phyloP scores from a whole-genome alignment of 495 filamentous ascomycete genomes.

The Penicillium macrosclerotiorum region DNA sequence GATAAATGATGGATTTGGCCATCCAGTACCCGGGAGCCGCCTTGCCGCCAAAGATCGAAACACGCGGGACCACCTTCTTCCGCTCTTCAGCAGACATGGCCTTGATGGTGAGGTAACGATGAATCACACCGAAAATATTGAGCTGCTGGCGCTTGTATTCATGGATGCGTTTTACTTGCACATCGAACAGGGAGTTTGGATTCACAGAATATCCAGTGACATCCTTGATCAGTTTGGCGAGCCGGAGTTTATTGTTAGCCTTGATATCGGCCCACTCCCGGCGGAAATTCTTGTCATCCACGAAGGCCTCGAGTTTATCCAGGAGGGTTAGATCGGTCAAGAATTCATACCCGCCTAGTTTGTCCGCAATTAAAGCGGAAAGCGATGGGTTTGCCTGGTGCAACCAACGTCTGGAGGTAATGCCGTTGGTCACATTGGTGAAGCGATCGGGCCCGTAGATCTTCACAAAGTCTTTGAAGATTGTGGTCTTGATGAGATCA shows the following conservation, averaged over 20 bases:
- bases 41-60: slow-evolving; percentile 97
- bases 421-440: slow-evolving; percentile 96
- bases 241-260: slow-evolving; percentile 70
- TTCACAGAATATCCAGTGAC: slow-evolving; percentile 78
- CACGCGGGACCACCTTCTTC: slow-evolving; percentile 86
- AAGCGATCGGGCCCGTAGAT: slow-evolving; percentile 96
- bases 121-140: slow-evolving; percentile 97
- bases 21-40: slow-evolving; percentile 99
- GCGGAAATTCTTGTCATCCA: slow-evolving; percentile 84
- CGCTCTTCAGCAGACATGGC: slow-evolving; percentile 75
- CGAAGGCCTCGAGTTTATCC: slow-evolving; percentile 74
- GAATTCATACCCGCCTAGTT: slow-evolving; percentile 77
- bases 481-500: slow-evolving; percentile 94
- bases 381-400: slow-evolving; percentile 95
- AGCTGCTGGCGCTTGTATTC: slow-evolving; percentile 99
- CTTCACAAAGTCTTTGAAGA: slow-evolving; percentile 96
- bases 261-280: slow-evolving; percentile 92
- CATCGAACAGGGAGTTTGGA: slow-evolving; percentile 85
- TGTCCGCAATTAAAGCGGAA: slow-evolving; percentile 87
- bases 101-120: slow-evolving; percentile 90
- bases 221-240: slow-evolving; percentile 86
- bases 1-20: slow-evolving; percentile 97
- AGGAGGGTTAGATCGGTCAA: slow-evolving; percentile 84
- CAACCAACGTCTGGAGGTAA: slow-evolving; percentile 92
- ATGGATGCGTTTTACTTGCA: slow-evolving; percentile 98